Conservation (phyloP, 352 stramenopile species). For the Pythium plurisporium region DNA sequence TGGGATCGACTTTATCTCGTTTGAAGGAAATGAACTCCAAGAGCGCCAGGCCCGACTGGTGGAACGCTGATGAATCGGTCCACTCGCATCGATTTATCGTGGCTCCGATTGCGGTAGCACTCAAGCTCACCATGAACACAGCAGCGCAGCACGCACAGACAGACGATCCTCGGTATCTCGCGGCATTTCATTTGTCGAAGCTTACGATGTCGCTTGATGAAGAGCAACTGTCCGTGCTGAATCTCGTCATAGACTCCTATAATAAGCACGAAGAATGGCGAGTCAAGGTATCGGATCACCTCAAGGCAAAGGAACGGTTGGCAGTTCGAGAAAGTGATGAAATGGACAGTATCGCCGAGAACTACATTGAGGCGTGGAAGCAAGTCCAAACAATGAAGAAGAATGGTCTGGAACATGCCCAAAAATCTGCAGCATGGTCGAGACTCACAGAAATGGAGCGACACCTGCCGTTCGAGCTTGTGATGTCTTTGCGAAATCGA, state of each 20-base stretch:
- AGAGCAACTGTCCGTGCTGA: conserved; percentile 78
- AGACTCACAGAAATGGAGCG: conserved; percentile 58
- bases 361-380: conserved; percentile 76
- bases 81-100: conserved; percentile 83
- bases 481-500: conserved; percentile 78
- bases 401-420: conserved; percentile 50
- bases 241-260: conserved; percentile 72
- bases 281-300: conserved; percentile 59
- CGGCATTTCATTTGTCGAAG: conserved; percentile 75
- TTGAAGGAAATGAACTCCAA: conserved; percentile 84
- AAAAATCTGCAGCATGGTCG: conserved; percentile 58
- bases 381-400: conserved; percentile 60
- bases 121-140: conserved; percentile 90
- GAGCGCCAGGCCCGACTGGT: conserved; percentile 59
- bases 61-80: conserved; percentile 58
- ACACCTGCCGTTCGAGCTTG: conserved; percentile 64
- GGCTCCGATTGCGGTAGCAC: conserved; percentile 67
- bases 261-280: conserved; percentile 69
- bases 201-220: conserved; percentile 74
- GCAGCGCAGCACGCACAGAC: conserved; percentile 64
- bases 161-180: conserved; percentile 70
- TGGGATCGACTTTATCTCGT: conserved; percentile 66
- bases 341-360: conserved; percentile 38
- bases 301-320: conserved; percentile 52
- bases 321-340: conserved; percentile 38